These are phyloP conservation scores for Turritis glabra DNA, from an alignment of 345 rosid genomes.

Conservation along the genomic window DNA sequence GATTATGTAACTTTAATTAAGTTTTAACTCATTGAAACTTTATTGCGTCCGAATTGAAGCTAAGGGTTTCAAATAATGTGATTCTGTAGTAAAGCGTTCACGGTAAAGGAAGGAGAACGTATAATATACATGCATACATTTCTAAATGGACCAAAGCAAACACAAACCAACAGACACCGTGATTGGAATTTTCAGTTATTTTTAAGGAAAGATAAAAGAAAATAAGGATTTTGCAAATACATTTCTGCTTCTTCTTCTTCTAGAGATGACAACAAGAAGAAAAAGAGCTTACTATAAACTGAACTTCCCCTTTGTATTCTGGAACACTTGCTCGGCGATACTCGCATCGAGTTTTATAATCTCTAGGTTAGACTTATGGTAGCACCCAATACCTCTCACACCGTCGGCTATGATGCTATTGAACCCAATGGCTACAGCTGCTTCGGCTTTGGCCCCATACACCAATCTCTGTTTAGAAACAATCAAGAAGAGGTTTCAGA, in stretches of 20 bases:
- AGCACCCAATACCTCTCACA: conserved; percentile 52
- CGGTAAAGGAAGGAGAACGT: too few species aligned
- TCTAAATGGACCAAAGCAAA: not conserved
- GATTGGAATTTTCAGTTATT: not conserved
- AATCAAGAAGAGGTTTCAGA: not conserved
- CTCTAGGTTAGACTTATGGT: conserved; percentile 66
- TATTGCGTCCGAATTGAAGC: too few species aligned
- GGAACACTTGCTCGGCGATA: conserved; percentile 81
- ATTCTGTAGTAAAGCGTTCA: too few species aligned
- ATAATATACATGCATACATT: too few species aligned
- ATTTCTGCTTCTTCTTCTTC: not conserved
- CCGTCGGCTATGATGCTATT: conserved; percentile 69
- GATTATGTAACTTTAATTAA: too few species aligned
- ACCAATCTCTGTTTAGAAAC: conserved; percentile 56
- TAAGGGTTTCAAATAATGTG: too few species aligned
- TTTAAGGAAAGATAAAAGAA: too few species aligned
- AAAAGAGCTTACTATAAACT: not conserved
- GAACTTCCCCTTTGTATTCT: conserved; percentile 71
- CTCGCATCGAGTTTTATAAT: conserved; percentile 64
- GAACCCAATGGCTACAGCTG: conserved; percentile 73
- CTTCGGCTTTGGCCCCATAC: conserved; percentile 77
- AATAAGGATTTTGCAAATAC: not conserved
- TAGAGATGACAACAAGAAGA: not conserved
- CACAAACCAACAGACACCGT: not conserved
- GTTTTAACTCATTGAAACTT: too few species aligned